Conservation (phyloP, 2,329 filamentous ascomycete genomes). For the Aspergillus pseudonomiae region DNA sequence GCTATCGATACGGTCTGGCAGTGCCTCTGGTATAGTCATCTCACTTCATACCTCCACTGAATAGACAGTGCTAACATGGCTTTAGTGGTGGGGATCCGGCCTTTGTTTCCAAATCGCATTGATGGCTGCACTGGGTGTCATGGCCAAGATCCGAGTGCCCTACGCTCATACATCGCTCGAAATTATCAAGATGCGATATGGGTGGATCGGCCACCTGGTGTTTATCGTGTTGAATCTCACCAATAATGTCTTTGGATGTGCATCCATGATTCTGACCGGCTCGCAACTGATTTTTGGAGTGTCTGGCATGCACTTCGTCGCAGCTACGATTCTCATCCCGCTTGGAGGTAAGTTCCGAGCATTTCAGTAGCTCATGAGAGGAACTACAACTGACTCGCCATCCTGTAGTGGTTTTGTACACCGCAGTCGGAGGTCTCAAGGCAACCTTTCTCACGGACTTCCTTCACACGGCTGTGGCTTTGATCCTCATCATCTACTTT, state of each 20-base stretch:
- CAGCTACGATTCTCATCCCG: conserved; percentile 51
- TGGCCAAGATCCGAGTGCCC: conserved; percentile 54
- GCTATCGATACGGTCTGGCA: conserved; percentile 39
- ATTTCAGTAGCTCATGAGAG: not conserved
- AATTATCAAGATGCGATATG: conserved; percentile 54
- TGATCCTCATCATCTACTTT: conserved; percentile 55
- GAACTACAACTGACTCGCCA: not conserved
- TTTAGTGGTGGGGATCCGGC: conserved; percentile 42
- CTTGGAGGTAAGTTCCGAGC: conserved; percentile 42
- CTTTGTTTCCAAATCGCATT: conserved; percentile 54
- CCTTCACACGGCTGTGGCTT: conserved; percentile 51
- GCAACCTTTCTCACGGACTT: conserved; percentile 56
- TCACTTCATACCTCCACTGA: not conserved
- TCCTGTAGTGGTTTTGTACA: conserved; percentile 49
- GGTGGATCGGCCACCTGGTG: conserved; percentile 44
- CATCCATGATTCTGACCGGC: conserved; percentile 51
- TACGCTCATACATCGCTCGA: conserved; percentile 56
- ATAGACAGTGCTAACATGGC: not conserved
- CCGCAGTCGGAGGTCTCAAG: conserved; percentile 53
- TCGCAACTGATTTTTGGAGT: conserved; percentile 51
- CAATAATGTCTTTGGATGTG: conserved; percentile 51
- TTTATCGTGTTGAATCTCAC: conserved; percentile 47
- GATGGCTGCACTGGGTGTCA: conserved; percentile 53
- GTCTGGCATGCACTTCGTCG: conserved; percentile 53
- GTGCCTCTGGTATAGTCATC: conserved; percentile 33